Evolutionary conservation across 495 filamentous ascomycete species (phyloP).

Genomic region (Astrothelium subdiscretum): DNA sequence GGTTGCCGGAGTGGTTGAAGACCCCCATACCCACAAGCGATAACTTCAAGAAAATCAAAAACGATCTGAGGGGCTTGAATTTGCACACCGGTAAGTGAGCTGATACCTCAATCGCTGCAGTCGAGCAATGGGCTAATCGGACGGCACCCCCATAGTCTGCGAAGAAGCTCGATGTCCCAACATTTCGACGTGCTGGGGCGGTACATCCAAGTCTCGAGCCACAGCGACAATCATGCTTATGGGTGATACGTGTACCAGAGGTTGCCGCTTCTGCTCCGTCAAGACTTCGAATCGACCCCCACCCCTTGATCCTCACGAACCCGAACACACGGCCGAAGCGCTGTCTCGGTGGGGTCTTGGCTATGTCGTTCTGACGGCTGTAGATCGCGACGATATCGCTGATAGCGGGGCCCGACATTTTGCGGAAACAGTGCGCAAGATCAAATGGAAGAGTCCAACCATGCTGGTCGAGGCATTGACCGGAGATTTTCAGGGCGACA

Average conservation of each 20-base stretch:
- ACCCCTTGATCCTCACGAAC: constrained; percentile 89
- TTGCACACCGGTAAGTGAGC: constrained; percentile 52
- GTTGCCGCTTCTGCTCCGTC: constrained; percentile 92
- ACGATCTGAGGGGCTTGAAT: constrained; percentile 76
- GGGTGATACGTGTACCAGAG: constrained; percentile 96
- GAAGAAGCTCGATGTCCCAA: constrained; percentile 97
- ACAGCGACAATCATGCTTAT: constrained; percentile 99
- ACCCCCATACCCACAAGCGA: constrained; percentile 77
- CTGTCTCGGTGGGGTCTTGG: constrained; percentile 86
- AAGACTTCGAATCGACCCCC: constrained; percentile 72
- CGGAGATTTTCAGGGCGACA: constrained; percentile 73
- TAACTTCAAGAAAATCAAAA: constrained; percentile 89
- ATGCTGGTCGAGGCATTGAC: constrained; percentile 95
- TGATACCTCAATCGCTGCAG: background rate
- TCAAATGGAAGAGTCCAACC: constrained; percentile 76
- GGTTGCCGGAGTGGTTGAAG: constrained; percentile 90
- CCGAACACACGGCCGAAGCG: constrained; percentile 92
- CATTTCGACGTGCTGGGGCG: constrained; percentile 96
- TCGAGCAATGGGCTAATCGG: background rate
- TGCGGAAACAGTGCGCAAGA: constrained; percentile 86
- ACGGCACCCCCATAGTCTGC: constrained; percentile 46
- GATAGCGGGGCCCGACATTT: constrained; percentile 88
- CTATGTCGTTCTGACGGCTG: constrained; percentile 87
- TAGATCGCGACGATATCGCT: constrained; percentile 82
- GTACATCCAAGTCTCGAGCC: constrained; percentile 71